phyloP scores from a whole-genome alignment of 2,329 filamentous ascomycete genomes.

The Aureobasidium leucospermi region DNA sequence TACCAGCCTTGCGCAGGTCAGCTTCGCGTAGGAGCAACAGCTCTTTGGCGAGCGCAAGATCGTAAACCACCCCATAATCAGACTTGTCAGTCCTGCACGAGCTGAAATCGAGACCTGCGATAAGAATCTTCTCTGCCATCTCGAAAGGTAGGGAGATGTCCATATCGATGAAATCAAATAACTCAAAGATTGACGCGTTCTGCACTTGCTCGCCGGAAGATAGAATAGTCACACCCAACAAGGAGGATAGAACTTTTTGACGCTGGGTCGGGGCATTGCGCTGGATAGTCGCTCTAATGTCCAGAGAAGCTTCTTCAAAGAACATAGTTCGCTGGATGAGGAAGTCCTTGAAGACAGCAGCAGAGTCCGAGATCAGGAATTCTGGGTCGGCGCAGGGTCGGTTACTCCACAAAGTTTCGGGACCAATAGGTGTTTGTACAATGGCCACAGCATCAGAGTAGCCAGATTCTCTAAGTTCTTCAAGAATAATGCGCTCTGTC shows the following conservation, averaged over 20 bases:
- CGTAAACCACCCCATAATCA: conserved; percentile 54
- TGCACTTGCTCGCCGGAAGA: conserved; percentile 58
- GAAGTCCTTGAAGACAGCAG: conserved; percentile 67
- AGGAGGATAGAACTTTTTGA: conserved; percentile 47
- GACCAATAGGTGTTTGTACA: conserved; percentile 62
- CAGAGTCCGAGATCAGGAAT: conserved; percentile 63
- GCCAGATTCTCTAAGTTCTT: conserved; percentile 71
- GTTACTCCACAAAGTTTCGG: conserved; percentile 67
- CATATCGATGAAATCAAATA: conserved; percentile 82
- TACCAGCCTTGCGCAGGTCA: conserved; percentile 46
- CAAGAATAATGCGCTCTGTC: conserved; percentile 65
- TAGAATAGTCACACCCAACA: conserved; percentile 68
- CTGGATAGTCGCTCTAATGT: conserved; percentile 70
- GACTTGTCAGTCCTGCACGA: conserved; percentile 56
- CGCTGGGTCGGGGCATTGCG: conserved; percentile 53
- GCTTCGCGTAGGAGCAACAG: conserved; percentile 63
- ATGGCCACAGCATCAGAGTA: conserved; percentile 69
- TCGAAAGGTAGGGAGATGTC: conserved; percentile 43
- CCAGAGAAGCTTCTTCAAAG: conserved; percentile 77
- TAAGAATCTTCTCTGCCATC: conserved; percentile 49
- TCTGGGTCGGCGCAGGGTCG: conserved; percentile 51
- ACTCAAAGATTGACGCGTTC: conserved; percentile 76
- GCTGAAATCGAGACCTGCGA: conserved; percentile 60
- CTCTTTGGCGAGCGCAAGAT: conserved; percentile 64
- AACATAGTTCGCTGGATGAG: conserved; percentile 68